Evolutionary conservation across 371 early-diverging fungal species (phyloP).

Genomic region (Synchytrium microbalum): DNA sequence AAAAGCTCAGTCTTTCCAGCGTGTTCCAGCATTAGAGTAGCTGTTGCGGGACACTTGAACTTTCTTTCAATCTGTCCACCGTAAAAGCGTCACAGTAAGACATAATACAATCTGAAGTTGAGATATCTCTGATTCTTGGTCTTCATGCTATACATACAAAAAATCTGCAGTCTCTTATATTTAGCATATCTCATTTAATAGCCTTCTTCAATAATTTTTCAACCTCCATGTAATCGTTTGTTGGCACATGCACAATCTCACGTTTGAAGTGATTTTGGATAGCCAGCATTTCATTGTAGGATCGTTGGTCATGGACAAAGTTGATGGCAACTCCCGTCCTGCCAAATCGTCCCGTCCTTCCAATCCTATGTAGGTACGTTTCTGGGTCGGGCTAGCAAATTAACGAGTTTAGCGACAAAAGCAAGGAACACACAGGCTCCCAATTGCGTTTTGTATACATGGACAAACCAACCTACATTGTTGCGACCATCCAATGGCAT

Average conservation of each 20-base stretch:
- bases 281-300: slow-evolving; percentile 58
- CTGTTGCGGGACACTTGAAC: too few species aligned
- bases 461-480: too few species aligned
- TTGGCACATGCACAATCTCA: slow-evolving; percentile 66
- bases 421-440: slow-evolving; percentile 8
- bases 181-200: too few species aligned
- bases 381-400: slow-evolving; percentile 69
- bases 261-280: slow-evolving; percentile 71
- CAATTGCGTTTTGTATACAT: too few species aligned
- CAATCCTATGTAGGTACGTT: slow-evolving; percentile 98
- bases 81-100: too few species aligned
- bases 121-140: too few species aligned
- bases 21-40: too few species aligned
- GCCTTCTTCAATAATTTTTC: slow-evolving; percentile 71
- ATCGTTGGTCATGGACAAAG: slow-evolving; percentile 76
- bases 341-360: slow-evolving; percentile 98
- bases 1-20: too few species aligned
- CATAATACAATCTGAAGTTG: too few species aligned
- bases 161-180: too few species aligned
- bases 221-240: slow-evolving; percentile 67
- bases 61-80: too few species aligned
- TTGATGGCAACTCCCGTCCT: slow-evolving; percentile 94
- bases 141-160: too few species aligned
- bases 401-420: slow-evolving; percentile 17
- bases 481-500: slow-evolving; percentile 73